Evolutionary conservation across 768 basidiomycete species (phyloP), one percentile per base, ranked within the genome.

Genomic region (Amanita inopinata): DNA sequence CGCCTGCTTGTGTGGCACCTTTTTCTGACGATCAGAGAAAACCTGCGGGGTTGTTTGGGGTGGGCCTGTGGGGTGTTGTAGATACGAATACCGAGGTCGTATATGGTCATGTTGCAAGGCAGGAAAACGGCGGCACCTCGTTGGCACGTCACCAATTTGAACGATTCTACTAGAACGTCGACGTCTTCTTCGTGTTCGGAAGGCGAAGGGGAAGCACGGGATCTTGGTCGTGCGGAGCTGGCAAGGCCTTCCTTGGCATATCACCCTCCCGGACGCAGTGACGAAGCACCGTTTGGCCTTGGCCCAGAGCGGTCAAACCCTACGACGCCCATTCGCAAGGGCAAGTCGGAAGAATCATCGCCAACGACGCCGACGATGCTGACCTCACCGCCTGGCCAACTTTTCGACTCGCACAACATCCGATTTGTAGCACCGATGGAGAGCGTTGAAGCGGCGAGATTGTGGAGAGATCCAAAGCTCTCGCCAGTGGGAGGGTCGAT

Each of bases 401-500:
- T 10, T 18, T 39, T n/a, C 17, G 38, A 39, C 24, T 17, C 25
- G 10, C 38, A 39, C 25, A 27, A 39, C 24, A 39, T 39, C 38
- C 23, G 38, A 22, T 39, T 39, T 11, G 38, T 39, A 6, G 5
- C 28, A 11, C 24, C 25, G 25, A 18, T 30, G 25, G 38, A 18
- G n/a, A 33, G n/a, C 17, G 12, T 33, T 5, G 35, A 37, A 37
- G 11, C 8, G 5, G 15, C 35, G 6, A 41, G 31, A 19, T 19
- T 41, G 9, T 41, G 40, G 40, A 41, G 11, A 11, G 40, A 41
- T n/a, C 40, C 40, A 7, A 41, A 41, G 40, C 31, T 41, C 3
- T 41, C 40, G 6, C 40, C 40, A 7, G 40, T 41, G 12, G 40
- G 40, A 19, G 40, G 40, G 6, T 18, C n/a, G 9, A 23, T 41